phyloP scores from a whole-genome alignment of 2,329 filamentous ascomycete species.

The Penicillium verrucosum region DNA sequence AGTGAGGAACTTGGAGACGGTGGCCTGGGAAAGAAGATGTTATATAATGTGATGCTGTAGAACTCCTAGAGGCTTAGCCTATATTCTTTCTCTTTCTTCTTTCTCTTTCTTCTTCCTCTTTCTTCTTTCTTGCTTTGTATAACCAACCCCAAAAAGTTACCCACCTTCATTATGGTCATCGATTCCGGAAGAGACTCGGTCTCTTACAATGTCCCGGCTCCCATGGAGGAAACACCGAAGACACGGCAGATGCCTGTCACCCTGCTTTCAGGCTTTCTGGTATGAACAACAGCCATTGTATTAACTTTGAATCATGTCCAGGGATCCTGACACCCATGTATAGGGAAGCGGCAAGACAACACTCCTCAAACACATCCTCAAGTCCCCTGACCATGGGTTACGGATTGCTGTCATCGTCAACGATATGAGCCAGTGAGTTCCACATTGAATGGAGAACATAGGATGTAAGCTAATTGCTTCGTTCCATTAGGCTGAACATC shows the following conservation, averaged over 20 bases:
- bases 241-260: constrained; percentile 52
- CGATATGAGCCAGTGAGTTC: constrained; percentile 61
- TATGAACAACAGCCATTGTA: constrained; percentile 22
- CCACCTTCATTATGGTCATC: constrained; percentile 20
- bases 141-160: not conserved
- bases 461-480: not conserved
- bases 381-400: constrained; percentile 61
- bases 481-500: constrained; percentile 57
- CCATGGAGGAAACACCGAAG: constrained; percentile 26
- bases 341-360: constrained; percentile 70
- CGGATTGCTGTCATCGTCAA: constrained; percentile 71
- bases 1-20: constrained; percentile 27
- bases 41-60: not conserved
- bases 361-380: constrained; percentile 65
- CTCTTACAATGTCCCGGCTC: constrained; percentile 11
- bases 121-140: not conserved
- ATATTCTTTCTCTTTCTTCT: not conserved
- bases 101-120: not conserved
- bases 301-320: not conserved
- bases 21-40: constrained; percentile 8
- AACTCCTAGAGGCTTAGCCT: not conserved
- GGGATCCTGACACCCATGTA: not conserved
- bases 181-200: constrained; percentile 19
- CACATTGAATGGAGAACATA: fast-evolving
- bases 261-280: constrained; percentile 59